Evolutionary conservation across 495 filamentous ascomycete species (phyloP).

Genomic region (Tricharina praecox): DNA sequence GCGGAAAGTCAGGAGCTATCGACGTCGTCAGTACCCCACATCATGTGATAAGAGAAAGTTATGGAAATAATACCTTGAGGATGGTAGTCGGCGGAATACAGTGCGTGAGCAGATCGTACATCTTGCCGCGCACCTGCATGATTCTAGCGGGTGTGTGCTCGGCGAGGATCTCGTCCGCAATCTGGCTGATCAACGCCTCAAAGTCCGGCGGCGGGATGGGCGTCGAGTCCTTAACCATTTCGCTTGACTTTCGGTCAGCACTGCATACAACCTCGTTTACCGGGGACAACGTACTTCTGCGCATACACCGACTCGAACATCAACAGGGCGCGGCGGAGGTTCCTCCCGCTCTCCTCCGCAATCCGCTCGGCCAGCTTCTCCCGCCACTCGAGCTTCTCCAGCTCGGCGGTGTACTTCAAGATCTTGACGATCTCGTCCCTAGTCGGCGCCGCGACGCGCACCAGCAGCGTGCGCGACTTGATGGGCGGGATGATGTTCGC

Average conservation of each 20-base stretch:
- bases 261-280: conserved; percentile 1
- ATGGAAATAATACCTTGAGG: conserved; percentile 57
- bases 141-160: conserved; percentile 73
- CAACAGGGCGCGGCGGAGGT: conserved; percentile 70
- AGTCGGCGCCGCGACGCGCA: conserved; percentile 79
- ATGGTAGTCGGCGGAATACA: conserved; percentile 91
- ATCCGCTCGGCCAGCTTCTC: conserved; percentile 62
- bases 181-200: conserved; percentile 73
- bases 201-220: conserved; percentile 89
- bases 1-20: conserved; percentile 65
- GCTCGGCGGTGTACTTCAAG: conserved; percentile 52
- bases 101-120: conserved; percentile 90
- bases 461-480: conserved; percentile 68
- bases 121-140: conserved; percentile 68
- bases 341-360: conserved; percentile 80
- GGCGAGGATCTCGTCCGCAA: conserved; percentile 77
- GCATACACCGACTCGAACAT: conserved; percentile 96
- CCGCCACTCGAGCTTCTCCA: conserved; percentile 57
- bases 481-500: conserved; percentile 97
- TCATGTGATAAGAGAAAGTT: too few relatives aligned
- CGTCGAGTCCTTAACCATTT: conserved; percentile 74
- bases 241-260: conserved; percentile 36
- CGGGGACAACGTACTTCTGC: conserved; percentile 49
- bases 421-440: conserved; percentile 67
- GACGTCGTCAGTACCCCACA: not conserved